Percentiles rank a stretch among this genome's conserved stretches.
phyloP scores from a whole-genome alignment of 2,329 filamentous ascomycete genomes.

The Beauveria asiatica region DNA sequence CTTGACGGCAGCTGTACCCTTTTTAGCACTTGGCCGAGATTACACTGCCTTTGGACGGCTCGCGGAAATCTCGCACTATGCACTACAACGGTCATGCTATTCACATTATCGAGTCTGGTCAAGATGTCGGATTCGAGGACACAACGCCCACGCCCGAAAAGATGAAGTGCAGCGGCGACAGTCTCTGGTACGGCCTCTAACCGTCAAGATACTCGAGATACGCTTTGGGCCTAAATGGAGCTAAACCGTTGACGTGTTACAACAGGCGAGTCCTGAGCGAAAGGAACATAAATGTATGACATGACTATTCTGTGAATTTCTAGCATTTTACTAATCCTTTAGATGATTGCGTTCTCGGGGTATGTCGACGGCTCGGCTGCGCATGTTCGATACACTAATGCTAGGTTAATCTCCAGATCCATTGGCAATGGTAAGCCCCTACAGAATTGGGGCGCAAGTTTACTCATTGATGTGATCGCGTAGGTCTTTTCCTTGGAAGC shows the following conservation, averaged over 20 bases:
- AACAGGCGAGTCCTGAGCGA: slow-evolving; percentile 31
- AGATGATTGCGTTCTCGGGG: slow-evolving; percentile 38
- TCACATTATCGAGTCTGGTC: slow-evolving; percentile 8
- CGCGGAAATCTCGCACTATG: background rate
- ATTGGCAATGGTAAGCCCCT: slow-evolving; percentile 29
- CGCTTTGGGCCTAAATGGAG: background rate
- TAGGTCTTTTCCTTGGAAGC: slow-evolving; percentile 31
- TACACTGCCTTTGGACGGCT: background rate
- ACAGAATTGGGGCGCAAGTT: no score
- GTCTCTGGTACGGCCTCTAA: slow-evolving; percentile 3
- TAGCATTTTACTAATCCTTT: slow-evolving; percentile 7
- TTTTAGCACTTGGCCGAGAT: background rate
- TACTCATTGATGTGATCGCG: background rate
- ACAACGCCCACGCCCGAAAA: slow-evolving; percentile 1
- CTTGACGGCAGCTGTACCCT: background rate
- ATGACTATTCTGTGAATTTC: slow-evolving; percentile 5
- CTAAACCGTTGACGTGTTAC: background rate
- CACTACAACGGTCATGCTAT: background rate
- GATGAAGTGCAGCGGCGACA: slow-evolving; percentile 9
- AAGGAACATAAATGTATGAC: slow-evolving; percentile 30
- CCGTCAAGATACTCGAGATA: background rate
- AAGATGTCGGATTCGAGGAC: background rate
- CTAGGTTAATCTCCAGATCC: background rate
- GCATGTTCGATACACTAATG: background rate
- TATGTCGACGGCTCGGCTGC: slow-evolving; percentile 16